These are phyloP conservation scores for Pythium coloratum DNA, from an alignment of 352 stramenopile species.

Conservation along the genomic window DNA sequence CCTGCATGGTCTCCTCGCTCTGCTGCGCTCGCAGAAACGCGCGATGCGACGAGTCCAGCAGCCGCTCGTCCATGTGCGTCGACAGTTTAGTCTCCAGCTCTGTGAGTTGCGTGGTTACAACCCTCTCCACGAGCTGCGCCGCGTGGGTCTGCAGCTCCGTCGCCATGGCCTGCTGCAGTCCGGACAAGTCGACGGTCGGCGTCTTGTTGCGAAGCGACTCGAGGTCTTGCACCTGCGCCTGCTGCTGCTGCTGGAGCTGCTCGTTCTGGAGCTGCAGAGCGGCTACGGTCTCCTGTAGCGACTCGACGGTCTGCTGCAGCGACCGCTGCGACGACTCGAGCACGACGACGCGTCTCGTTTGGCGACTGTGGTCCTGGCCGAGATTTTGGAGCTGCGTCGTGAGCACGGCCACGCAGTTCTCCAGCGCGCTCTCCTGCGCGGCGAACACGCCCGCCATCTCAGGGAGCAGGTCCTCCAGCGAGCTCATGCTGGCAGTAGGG, in stretches of 20 bases:
- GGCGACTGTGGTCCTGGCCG: conserved; percentile 34
- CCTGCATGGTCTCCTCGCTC: conserved; percentile 48
- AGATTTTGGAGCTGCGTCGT: conserved; percentile 56
- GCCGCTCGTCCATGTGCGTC: conserved; percentile 27
- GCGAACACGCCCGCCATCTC: conserved; percentile 62
- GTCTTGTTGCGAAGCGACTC: conserved; percentile 2
- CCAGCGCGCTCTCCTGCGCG: conserved; percentile 59
- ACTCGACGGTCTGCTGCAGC: conserved; percentile 29
- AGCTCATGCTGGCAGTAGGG: conserved; percentile 38
- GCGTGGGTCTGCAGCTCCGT: conserved; percentile 30
- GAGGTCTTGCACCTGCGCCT: conserved; percentile 1
- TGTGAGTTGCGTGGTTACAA: conserved; percentile 29
- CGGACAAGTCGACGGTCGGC: conserved; percentile 10
- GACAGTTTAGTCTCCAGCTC: conserved; percentile 37
- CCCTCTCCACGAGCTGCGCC: conserved; percentile 5
- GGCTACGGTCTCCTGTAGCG: conserved; percentile 23
- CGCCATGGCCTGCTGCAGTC: conserved; percentile 18
- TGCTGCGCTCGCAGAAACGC: conserved; percentile 31
- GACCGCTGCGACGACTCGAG: conserved; percentile 39
- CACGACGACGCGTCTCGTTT: conserved; percentile 32
- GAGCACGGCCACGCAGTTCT: conserved; percentile 49
- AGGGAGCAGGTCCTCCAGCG: conserved; percentile 63
- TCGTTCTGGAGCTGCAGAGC: conserved; percentile 29
- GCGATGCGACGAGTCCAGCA: conserved; percentile 34
- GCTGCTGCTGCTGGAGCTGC: conserved; percentile 30